phyloP scores from a whole-genome alignment of 305 asterid genomes.

The Fraxinus baroniana region DNA sequence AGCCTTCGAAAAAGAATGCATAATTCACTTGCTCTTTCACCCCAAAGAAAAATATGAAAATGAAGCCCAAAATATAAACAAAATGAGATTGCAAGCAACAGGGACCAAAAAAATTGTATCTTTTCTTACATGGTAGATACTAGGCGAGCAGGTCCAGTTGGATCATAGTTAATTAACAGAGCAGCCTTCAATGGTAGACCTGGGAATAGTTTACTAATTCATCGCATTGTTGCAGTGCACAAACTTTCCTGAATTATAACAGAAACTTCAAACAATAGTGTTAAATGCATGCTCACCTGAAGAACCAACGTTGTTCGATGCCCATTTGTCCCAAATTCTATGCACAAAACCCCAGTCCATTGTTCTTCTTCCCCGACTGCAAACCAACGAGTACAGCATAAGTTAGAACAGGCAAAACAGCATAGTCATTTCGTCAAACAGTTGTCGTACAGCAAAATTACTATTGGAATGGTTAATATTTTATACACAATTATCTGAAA shows the following conservation, averaged over 20 bases:
- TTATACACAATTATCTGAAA: background rate
- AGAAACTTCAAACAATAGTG: background rate
- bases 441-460: slow-evolving; percentile 9
- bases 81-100: background rate
- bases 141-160: slow-evolving; percentile 86
- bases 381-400: background rate
- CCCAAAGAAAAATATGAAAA: background rate
- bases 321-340: slow-evolving; percentile 82
- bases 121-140: slow-evolving; percentile 71
- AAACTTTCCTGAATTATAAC: background rate
- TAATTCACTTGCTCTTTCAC: background rate
- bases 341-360: slow-evolving; percentile 79
- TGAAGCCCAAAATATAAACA: background rate
- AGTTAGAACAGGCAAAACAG: background rate
- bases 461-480: background rate
- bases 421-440: slow-evolving; percentile 37
- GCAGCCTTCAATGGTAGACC: slow-evolving; percentile 76
- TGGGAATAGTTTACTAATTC: slow-evolving; percentile 21
- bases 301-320: slow-evolving; percentile 57
- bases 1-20: background rate
- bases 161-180: slow-evolving; percentile 74
- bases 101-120: background rate
- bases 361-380: slow-evolving; percentile 16
- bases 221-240: background rate
- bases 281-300: slow-evolving; percentile 41